phyloP scores from a whole-genome alignment of 2,329 filamentous ascomycete species.

The Elsinoe perseae region DNA sequence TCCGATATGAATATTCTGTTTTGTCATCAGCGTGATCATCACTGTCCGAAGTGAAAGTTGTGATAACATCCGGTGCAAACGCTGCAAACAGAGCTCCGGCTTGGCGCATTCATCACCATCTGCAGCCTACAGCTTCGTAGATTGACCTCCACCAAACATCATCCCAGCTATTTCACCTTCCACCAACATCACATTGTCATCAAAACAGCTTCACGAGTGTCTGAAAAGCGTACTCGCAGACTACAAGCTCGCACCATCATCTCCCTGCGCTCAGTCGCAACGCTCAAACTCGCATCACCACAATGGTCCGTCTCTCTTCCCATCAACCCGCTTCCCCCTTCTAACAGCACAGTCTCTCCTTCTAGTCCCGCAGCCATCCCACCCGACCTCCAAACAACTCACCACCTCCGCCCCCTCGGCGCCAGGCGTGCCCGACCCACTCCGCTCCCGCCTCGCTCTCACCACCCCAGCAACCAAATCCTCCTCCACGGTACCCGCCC shows the following conservation, averaged over 20 bases:
- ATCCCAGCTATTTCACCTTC: background rate
- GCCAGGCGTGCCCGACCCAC: constrained; percentile 85
- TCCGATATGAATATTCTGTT: constrained; percentile 9
- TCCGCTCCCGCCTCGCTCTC: constrained; percentile 71
- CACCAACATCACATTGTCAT: background rate
- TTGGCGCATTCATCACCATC: constrained; percentile 16
- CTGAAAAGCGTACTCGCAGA: background rate
- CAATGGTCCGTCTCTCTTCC: constrained; percentile 15
- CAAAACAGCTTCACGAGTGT: background rate
- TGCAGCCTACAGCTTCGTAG: constrained; percentile 13
- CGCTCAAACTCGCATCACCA: constrained; percentile 6
- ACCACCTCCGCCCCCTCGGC: constrained; percentile 75
- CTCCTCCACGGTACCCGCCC: constrained; percentile 36
- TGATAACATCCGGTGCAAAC: background rate
- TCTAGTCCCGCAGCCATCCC: constrained; percentile 65
- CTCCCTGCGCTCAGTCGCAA: background rate
- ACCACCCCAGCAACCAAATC: constrained; percentile 30
- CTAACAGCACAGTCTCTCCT: constrained; percentile 52
- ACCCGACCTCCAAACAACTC: constrained; percentile 53
- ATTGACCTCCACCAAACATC: background rate
- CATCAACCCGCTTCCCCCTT: background rate
- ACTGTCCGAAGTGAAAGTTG: background rate
- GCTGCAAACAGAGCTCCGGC: constrained; percentile 12
- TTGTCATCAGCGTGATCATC: background rate
- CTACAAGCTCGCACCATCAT: background rate